Conservation (phyloP, 2,329 filamentous ascomycete species). For the Arthrobotrys entomopaga region DNA sequence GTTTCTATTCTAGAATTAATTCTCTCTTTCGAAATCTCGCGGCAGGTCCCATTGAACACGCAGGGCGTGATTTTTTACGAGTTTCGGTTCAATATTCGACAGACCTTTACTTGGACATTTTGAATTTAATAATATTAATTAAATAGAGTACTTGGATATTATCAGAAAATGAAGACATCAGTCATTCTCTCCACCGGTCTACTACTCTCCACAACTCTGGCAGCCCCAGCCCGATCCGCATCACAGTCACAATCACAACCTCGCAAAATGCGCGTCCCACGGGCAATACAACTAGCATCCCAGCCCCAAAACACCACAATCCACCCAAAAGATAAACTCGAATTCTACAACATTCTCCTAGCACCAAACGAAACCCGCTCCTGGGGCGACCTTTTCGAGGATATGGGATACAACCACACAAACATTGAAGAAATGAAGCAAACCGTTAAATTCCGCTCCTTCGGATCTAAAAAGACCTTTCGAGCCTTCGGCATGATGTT, state of each 20-base stretch:
- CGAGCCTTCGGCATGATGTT: conserved; percentile 56
- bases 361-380: conserved; percentile 54
- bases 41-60: too few species aligned
- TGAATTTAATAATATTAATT: not conserved
- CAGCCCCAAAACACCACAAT: not conserved
- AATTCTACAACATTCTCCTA: conserved; percentile 56
- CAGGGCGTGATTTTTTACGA: too few species aligned
- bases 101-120: too few species aligned
- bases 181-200: not conserved
- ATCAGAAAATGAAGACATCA: conserved; percentile 1
- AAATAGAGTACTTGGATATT: too few species aligned
- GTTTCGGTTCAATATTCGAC: too few species aligned
- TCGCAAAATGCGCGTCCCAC: conserved; percentile 1
- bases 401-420: conserved; percentile 57
- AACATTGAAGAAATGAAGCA: conserved; percentile 62
- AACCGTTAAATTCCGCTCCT: conserved; percentile 40
- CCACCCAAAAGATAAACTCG: conserved; percentile 3
- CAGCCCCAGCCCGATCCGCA: not conserved
- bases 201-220: not conserved
- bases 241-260: not conserved
- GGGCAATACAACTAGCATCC: conserved; percentile 3
- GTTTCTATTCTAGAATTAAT: not conserved
- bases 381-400: conserved; percentile 54
- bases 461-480: conserved; percentile 37
- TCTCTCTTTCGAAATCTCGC: not conserved